These are phyloP conservation scores for Colletotrichum godetiae DNA, from an alignment of 2,329 filamentous ascomycete genomes.

Conservation along the genomic window DNA sequence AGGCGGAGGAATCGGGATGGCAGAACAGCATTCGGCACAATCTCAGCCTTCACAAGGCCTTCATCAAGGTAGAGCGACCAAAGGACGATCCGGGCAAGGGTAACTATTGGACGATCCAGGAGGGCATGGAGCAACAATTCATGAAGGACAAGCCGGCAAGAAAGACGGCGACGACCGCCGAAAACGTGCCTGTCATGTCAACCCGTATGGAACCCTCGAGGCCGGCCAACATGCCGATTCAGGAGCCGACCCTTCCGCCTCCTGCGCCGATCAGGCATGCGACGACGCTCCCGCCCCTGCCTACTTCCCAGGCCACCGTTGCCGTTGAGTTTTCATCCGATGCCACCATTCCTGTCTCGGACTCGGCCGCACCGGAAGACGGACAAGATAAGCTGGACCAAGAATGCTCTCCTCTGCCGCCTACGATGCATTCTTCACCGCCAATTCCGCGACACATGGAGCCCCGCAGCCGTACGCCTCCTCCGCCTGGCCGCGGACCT, in stretches of 20 bases:
- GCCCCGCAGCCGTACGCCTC: slow-evolving; percentile 78
- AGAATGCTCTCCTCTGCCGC: slow-evolving; percentile 76
- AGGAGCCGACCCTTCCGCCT: slow-evolving; percentile 62
- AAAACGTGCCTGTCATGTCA: slow-evolving; percentile 69
- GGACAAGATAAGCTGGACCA: slow-evolving; percentile 56
- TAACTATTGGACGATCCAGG: slow-evolving; percentile 94
- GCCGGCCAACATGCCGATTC: slow-evolving; percentile 51
- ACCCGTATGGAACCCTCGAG: slow-evolving; percentile 64
- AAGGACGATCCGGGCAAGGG: slow-evolving; percentile 98
- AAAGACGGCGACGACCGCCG: slow-evolving; percentile 66
- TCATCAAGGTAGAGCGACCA: slow-evolving; percentile 93
- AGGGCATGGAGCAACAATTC: slow-evolving; percentile 90
- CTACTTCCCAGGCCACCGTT: slow-evolving; percentile 50
- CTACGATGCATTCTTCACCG: slow-evolving; percentile 88
- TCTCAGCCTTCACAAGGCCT: slow-evolving; percentile 95
- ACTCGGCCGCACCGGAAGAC: slow-evolving; percentile 68
- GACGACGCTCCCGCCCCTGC: slow-evolving; percentile 53
- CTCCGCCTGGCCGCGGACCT: slow-evolving; percentile 71
- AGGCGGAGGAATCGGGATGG: slow-evolving; percentile 87
- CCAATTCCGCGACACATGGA: slow-evolving; percentile 74
- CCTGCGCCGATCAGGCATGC: slow-evolving; percentile 50
- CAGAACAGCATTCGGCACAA: slow-evolving; percentile 99
- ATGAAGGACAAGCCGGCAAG: slow-evolving; percentile 84
- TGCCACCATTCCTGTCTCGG: slow-evolving; percentile 80
- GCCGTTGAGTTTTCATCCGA: slow-evolving; percentile 78